A percentile compares a stretch with the other conserved stretches of the same genome.
Conservation (phyloP, 208 protist species). For the Wallacemonas sp. region DNA sequence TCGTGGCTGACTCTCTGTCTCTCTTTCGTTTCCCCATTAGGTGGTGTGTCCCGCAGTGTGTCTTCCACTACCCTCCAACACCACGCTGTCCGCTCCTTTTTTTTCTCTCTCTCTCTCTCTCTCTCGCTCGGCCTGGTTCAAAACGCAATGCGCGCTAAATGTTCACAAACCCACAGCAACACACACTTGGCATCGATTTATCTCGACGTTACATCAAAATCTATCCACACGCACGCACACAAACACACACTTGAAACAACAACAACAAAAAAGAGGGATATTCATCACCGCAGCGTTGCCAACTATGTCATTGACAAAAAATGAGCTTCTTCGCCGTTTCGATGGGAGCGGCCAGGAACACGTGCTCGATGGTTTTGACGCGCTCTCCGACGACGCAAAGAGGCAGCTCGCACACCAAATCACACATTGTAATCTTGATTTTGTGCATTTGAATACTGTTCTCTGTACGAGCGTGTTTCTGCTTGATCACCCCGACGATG, state of each 20-base stretch:
- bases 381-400: conserved; percentile 25
- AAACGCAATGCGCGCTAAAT: too few relatives aligned
- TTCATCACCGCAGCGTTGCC: neutral
- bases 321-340: conserved; percentile 25
- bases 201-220: too few relatives aligned
- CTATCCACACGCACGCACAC: too few relatives aligned
- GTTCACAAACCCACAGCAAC: too few relatives aligned
- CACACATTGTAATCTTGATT: conserved; percentile 23
- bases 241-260: neutral
- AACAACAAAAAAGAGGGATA: neutral
- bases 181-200: too few relatives aligned
- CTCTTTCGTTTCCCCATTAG: too few relatives aligned
- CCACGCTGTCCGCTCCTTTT: too few relatives aligned
- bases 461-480: conserved; percentile 29
- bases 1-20: too few relatives aligned
- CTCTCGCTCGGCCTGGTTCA: too few relatives aligned
- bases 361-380: conserved; percentile 37
- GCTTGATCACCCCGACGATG: conserved; percentile 12
- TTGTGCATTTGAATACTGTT: conserved; percentile 47
- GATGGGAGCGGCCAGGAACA: conserved; percentile 46
- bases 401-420: conserved; percentile 27
- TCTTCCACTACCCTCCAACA: too few relatives aligned
- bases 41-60: too few relatives aligned
- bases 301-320: conserved; percentile 11
- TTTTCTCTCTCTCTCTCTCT: too few relatives aligned